Conservation (phyloP, 176 grass and related monocot genomes). For the Oryza glumipatula region DNA sequence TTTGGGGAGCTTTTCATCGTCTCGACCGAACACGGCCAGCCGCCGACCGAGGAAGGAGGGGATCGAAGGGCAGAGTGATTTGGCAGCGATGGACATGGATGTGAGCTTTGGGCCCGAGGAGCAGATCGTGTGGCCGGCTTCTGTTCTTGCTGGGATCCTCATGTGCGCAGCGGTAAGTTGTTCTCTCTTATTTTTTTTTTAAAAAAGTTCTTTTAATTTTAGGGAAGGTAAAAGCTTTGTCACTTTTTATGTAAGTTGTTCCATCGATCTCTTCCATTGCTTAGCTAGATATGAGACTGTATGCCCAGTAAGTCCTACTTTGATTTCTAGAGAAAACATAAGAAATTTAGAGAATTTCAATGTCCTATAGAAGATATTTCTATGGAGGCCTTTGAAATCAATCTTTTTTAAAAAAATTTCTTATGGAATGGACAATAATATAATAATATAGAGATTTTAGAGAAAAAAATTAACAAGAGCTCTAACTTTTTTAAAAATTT, state of each 20-base stretch:
- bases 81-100: conserved; percentile 42
- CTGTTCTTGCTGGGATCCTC: conserved; percentile 44
- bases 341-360: too few relatives aligned
- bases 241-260: conserved; percentile 33
- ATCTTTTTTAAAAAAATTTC: too few relatives aligned
- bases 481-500: too few relatives aligned
- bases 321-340: too few relatives aligned
- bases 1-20: neutral
- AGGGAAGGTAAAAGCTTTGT: too few relatives aligned
- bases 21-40: neutral
- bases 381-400: too few relatives aligned
- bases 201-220: too few relatives aligned
- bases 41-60: too few relatives aligned
- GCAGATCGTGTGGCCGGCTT: conserved; percentile 59
- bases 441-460: too few relatives aligned
- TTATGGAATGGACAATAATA: too few relatives aligned
- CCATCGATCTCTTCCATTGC: neutral
- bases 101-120: conserved; percentile 34
- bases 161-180: conserved; percentile 48
- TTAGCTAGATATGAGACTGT: neutral
- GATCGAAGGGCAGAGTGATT: neutral
- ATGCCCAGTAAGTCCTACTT: neutral
- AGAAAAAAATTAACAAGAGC: too few relatives aligned
- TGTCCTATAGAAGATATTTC: too few relatives aligned
- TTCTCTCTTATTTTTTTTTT: neutral